Evolutionary conservation across 495 filamentous ascomycete genomes (phyloP).

Genomic region (Immersiella caudata): DNA sequence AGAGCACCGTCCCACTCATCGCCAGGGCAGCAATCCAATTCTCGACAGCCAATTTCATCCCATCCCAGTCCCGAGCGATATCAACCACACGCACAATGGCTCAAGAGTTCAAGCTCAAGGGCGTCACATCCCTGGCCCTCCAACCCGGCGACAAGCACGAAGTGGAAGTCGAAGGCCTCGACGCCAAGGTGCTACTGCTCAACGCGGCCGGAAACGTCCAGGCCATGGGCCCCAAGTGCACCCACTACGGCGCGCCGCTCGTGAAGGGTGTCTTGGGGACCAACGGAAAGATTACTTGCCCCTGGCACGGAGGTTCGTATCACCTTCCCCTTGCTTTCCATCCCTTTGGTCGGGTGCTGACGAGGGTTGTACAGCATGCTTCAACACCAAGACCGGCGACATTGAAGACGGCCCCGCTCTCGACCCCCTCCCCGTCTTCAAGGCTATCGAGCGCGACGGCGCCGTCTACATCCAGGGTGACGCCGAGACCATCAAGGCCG

Average conservation of each 20-base stretch:
- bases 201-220: constrained; percentile 74
- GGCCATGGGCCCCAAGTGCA: constrained; percentile 84
- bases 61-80: neutral
- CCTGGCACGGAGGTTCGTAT: constrained; percentile 86
- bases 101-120: constrained; percentile 86
- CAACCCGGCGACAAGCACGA: constrained; percentile 82
- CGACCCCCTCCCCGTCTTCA: constrained; percentile 79
- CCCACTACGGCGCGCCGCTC: constrained; percentile 89
- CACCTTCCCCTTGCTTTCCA: neutral
- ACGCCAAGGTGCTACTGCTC: constrained; percentile 81
- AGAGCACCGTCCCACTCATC: neutral
- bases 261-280: constrained; percentile 78
- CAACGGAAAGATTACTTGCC: constrained; percentile 84
- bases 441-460: constrained; percentile 74
- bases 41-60: neutral
- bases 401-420: constrained; percentile 93
- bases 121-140: constrained; percentile 69
- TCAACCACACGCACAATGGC: constrained; percentile 36
- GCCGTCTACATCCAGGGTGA: constrained; percentile 83
- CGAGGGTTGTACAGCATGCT: constrained; percentile 67
- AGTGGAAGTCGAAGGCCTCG: constrained; percentile 86
- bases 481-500: constrained; percentile 76
- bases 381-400: constrained; percentile 84
- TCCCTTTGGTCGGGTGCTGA: constrained; percentile 21
- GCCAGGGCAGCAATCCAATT: neutral